phyloP scores from a whole-genome alignment of 2,329 filamentous ascomycete genomes.

The Calonectria pseudoturangicola region DNA sequence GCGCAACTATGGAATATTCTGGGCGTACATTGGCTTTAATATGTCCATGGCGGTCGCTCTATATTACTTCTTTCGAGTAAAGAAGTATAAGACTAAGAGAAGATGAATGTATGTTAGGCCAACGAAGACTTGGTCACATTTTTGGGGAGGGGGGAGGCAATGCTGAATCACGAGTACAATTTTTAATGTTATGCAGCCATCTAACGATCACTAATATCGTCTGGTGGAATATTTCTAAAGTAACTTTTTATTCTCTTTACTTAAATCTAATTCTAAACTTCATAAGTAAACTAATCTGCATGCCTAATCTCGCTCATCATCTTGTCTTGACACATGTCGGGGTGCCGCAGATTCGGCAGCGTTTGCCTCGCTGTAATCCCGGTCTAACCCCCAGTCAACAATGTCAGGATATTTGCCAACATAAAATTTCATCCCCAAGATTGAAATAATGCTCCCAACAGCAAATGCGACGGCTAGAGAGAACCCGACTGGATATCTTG shows the following conservation, averaged over 20 bases:
- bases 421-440: slow-evolving; percentile 47
- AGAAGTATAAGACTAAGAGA: slow-evolving; percentile 53
- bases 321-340: slow-evolving; percentile 1
- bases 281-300: neutral
- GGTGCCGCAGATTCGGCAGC: neutral
- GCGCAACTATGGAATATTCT: slow-evolving; percentile 83
- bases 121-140: no score
- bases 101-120: neutral
- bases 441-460: slow-evolving; percentile 46
- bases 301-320: neutral
- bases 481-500: slow-evolving; percentile 48
- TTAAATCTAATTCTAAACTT: no score
- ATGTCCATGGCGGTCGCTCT: slow-evolving; percentile 73
- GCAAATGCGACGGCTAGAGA: slow-evolving; percentile 46
- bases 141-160: no score
- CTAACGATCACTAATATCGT: neutral
- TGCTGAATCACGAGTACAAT: no score
- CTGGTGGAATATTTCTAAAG: neutral
- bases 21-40: slow-evolving; percentile 80
- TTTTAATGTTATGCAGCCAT: no score
- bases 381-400: slow-evolving; percentile 42
- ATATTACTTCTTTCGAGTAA: slow-evolving; percentile 79
- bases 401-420: slow-evolving; percentile 44
- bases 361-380: neutral
- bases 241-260: neutral